These are phyloP conservation scores for Geotrichum phurueaensis DNA, from an alignment of 1,139 yeast species.

Conservation along the genomic window DNA sequence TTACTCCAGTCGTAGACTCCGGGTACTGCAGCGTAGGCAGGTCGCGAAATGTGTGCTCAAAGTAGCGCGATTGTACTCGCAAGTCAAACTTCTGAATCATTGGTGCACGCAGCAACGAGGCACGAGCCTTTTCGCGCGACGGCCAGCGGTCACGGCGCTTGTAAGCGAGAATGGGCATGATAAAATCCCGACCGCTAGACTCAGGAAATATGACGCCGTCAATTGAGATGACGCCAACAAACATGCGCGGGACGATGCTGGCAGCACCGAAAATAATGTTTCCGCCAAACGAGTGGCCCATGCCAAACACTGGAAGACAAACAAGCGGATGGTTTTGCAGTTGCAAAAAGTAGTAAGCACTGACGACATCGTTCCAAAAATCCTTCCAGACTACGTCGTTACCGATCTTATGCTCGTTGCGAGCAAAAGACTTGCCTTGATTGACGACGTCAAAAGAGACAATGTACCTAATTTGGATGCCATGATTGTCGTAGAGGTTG, in stretches of 20 bases:
- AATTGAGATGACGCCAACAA: conserved; percentile 16
- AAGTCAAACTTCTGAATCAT: conserved; percentile 17
- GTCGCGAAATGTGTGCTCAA: conserved; percentile 17
- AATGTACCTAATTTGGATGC: conserved; percentile 18
- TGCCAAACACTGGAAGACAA: conserved; percentile 18
- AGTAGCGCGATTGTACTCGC: conserved; percentile 12
- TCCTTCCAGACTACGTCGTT: conserved; percentile 20
- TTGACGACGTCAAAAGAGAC: conserved; percentile 20
- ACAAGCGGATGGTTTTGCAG: conserved; percentile 14
- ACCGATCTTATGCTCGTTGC: conserved; percentile 19
- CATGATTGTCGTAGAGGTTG: not conserved
- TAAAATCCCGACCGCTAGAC: not conserved
- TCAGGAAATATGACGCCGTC: conserved; percentile 17
- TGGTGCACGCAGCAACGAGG: conserved; percentile 1
- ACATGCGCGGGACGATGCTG: conserved; percentile 13
- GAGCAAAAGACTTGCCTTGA: conserved; percentile 18
- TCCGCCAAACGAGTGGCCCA: conserved; percentile 23
- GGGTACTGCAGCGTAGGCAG: conserved; percentile 19
- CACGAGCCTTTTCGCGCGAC: conserved; percentile 12
- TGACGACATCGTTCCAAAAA: conserved; percentile 18
- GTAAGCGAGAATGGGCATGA: conserved; percentile 3
- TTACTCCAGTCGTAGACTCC: conserved; percentile 15
- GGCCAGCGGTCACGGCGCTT: conserved; percentile 19
- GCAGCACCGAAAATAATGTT: conserved; percentile 17
- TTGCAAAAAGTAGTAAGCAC: conserved; percentile 15